Percentiles rank a stretch among this genome's conserved stretches.
Conservation (phyloP, 2,329 filamentous ascomycete genomes). For the Pyrenochaeta sp. region DNA sequence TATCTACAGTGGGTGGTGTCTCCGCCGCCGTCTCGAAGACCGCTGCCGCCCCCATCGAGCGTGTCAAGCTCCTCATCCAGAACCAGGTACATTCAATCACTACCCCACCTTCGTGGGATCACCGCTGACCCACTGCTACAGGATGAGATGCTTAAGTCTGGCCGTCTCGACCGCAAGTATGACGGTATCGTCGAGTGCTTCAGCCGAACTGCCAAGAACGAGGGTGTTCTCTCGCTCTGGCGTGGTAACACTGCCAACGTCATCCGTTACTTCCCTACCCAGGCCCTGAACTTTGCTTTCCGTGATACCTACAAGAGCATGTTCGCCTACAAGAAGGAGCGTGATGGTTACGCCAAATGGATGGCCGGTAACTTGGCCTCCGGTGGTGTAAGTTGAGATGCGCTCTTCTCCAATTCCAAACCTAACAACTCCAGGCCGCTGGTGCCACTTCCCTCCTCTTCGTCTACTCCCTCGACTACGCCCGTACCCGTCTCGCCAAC, state of each 20-base stretch:
- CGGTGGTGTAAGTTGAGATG: constrained; percentile 81
- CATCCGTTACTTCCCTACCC: constrained; percentile 99
- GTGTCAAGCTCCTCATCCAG: constrained; percentile 99
- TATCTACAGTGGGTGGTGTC: constrained; percentile 91
- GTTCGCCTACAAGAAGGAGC: constrained; percentile 99
- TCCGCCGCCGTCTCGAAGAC: constrained; percentile 99
- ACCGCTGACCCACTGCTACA: constrained; percentile 52
- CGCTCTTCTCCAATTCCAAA: not conserved
- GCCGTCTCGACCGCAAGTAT: constrained; percentile 98
- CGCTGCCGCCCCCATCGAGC: constrained; percentile 99
- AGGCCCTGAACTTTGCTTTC: constrained; percentile 99
- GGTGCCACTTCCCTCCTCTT: constrained; percentile 99
- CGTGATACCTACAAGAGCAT: constrained; percentile 99
- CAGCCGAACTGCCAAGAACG: constrained; percentile 83
- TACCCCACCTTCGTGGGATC: not conserved
- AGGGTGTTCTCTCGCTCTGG: constrained; percentile 97
- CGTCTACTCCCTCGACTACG: constrained; percentile 99
- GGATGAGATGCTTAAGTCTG: constrained; percentile 99
- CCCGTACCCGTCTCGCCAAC: constrained; percentile 99
- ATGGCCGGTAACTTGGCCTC: constrained; percentile 99
- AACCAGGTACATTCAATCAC: constrained; percentile 84
- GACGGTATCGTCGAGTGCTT: constrained; percentile 94
- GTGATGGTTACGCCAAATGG: constrained; percentile 98
- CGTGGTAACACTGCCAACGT: constrained; percentile 99
- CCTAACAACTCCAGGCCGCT: constrained; percentile 68